Base-by-base conservation (phyloP, 768 basidiomycete species). In the Cyclocybe cylindracea region DNA sequence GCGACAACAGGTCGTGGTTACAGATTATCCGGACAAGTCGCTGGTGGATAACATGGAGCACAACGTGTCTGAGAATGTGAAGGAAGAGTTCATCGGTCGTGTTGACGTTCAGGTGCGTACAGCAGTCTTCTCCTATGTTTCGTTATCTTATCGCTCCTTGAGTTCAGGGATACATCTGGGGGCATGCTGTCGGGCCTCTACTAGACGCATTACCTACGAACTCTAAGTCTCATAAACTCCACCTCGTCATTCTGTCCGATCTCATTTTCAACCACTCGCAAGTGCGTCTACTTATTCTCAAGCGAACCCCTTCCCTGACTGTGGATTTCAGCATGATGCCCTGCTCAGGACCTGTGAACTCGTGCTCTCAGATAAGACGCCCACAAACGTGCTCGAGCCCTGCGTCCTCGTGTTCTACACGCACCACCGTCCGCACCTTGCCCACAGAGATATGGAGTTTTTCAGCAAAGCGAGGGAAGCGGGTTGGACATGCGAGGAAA, bases 201-300 rank as follows among this genome's bases (percentile, higher is more conserved):
- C 58, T 85, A 1, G 66, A 67, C 7, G 44, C 63, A 5, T 59
- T 72, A 7, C 58, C 62, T 45, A 7, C 42, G 10, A 31, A 36
- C 10, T 43, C 51, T 39, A 29, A 43, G 16, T 54, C 55, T 19
- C 37, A 58, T 2, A 69, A 71, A 31, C 98, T 91, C 61, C 85
- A 96, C 60, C 62, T 96, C 16, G 78, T 98, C 48, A 85, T 98
- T 54, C 76, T 98, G 50, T 95, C 93, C 1, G 95, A 98, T 70
- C 82, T 98, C 33, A 82, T 98, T 33, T 97, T 96, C 70, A 97
- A 95, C 60, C 94, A 96, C 60, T 94, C 94, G 1, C 92, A 95
- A 74, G 92, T 88, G 55, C 34, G 73, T 36, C n/a, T 11, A 1
- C 16, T 29, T 18, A 24, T 39, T 45, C 13, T 10, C 43, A 46